Percentiles rank a stretch among this genome's conserved stretches.
These are phyloP conservation scores for Viridothelium virens DNA, from an alignment of 495 filamentous ascomycete species.

Conservation along the genomic window DNA sequence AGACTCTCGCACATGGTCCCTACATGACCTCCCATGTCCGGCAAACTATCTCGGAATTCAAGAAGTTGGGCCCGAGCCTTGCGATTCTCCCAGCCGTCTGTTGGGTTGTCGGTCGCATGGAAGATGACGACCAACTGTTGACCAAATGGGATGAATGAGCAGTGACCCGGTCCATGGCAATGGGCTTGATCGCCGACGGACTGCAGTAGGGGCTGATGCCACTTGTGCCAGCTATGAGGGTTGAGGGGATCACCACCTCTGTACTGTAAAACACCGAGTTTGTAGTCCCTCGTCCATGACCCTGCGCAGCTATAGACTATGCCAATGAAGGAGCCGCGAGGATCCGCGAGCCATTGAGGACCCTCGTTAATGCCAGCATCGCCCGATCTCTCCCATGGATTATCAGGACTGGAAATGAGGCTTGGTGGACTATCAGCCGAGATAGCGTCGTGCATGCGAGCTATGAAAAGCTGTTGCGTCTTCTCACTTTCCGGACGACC, in stretches of 20 bases:
- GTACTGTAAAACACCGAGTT: slow-evolving; percentile 30
- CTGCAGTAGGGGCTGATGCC: slow-evolving; percentile 23
- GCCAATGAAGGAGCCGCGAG: slow-evolving; percentile 27
- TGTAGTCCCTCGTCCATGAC: slow-evolving; percentile 33
- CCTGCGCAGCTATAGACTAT: slow-evolving; percentile 31
- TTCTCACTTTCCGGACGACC: slow-evolving; percentile 18
- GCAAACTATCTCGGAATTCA: slow-evolving; percentile 17
- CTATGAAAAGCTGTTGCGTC: slow-evolving; percentile 31
- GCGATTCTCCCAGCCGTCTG: slow-evolving; percentile 30
- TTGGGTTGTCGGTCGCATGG: slow-evolving; percentile 32
- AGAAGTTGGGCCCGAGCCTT: slow-evolving; percentile 32
- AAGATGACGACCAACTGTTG: slow-evolving; percentile 29
- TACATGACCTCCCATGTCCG: slow-evolving; percentile 26
- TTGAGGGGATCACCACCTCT: slow-evolving; percentile 28
- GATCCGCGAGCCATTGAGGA: slow-evolving; percentile 30
- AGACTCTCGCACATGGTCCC: slow-evolving; percentile 10
- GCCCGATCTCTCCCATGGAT: slow-evolving; percentile 29
- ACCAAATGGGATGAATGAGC: slow-evolving; percentile 27
- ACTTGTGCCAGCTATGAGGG: slow-evolving; percentile 27
- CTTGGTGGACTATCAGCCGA: slow-evolving; percentile 19
- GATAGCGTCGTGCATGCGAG: slow-evolving; percentile 22
- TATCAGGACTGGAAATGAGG: slow-evolving; percentile 25
- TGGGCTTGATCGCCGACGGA: slow-evolving; percentile 15
- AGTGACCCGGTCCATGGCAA: slow-evolving; percentile 33
- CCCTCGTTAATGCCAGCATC: slow-evolving; percentile 32